phyloP scores from a whole-genome alignment of 2,329 filamentous ascomycete species.

The Didymella lethalis region DNA sequence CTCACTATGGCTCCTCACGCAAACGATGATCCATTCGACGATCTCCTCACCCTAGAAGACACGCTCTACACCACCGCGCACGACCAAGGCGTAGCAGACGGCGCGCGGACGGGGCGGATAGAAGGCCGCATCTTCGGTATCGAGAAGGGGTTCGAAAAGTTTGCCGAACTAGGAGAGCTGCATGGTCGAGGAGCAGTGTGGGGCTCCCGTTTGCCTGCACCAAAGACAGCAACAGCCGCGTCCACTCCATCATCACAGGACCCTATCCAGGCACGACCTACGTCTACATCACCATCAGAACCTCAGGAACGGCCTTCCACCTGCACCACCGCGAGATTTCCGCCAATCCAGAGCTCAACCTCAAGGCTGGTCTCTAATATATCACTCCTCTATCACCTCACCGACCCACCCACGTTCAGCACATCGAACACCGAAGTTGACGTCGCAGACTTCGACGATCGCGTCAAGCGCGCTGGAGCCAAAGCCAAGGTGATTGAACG shows the following conservation, averaged over 20 bases:
- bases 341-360: not conserved
- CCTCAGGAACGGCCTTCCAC: not conserved
- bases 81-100: constrained; percentile 76
- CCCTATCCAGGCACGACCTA: not conserved
- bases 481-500: constrained; percentile 88
- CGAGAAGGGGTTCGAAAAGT: constrained; percentile 94
- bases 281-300: not conserved
- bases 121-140: constrained; percentile 92
- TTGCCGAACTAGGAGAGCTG: constrained; percentile 77
- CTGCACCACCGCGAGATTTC: not conserved
- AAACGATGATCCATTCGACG: constrained; percentile 60
- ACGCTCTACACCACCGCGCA: constrained; percentile 86
- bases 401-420: constrained; percentile 78
- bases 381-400: constrained; percentile 74
- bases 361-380: constrained; percentile 79
- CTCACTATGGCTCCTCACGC: constrained; percentile 13
- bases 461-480: constrained; percentile 80
- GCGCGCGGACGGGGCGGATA: constrained; percentile 76
- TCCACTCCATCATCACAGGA: not conserved
- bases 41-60: constrained; percentile 67
- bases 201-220: constrained; percentile 70
- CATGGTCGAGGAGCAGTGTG: constrained; percentile 84
- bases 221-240: not conserved
- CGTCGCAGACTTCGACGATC: constrained; percentile 90
- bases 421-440: constrained; percentile 87